A percentile compares a stretch with the other conserved stretches of the same genome.
Evolutionary conservation across 768 basidiomycete genomes (phyloP).

Genomic region (Mycena chlorophos): DNA sequence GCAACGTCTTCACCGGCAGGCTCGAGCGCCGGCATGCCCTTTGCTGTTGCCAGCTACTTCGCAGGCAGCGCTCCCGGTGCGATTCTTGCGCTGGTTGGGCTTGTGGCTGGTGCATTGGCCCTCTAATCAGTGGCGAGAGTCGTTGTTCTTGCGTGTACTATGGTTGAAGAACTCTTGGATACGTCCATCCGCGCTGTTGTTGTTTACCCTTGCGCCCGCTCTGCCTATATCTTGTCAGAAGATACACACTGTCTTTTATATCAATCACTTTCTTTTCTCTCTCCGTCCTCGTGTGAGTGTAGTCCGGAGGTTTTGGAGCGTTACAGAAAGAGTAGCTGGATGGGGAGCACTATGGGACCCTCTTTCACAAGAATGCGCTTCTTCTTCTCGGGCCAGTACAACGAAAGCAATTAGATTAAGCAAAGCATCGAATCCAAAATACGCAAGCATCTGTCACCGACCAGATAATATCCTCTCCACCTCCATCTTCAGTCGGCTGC

Average conservation of each 20-base stretch:
- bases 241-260: neutral
- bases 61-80: constrained; percentile 5
- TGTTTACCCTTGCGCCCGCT: neutral
- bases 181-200: neutral
- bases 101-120: constrained; percentile 10
- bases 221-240: neutral
- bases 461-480: constrained; percentile 59
- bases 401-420: neutral
- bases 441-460: neutral
- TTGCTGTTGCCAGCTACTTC: constrained; percentile 3
- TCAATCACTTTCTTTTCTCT: neutral
- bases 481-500: constrained; percentile 62
- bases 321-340: too few relatives aligned
- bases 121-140: constrained; percentile 4
- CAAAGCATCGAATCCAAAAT: neutral
- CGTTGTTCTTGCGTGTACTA: neutral
- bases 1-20: neutral
- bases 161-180: neutral
- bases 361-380: neutral
- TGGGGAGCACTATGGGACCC: neutral
- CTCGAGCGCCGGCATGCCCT: constrained; percentile 1
- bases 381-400: too few relatives aligned
- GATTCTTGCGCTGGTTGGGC: constrained; percentile 9
- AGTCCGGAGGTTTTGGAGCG: too few relatives aligned
- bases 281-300: too few relatives aligned